A percentile compares a stretch with the other conserved stretches of the same genome.
These are phyloP conservation scores for Haplosporangium sp. DNA, from an alignment of 371 early-diverging fungal genomes.

Conservation along the genomic window DNA sequence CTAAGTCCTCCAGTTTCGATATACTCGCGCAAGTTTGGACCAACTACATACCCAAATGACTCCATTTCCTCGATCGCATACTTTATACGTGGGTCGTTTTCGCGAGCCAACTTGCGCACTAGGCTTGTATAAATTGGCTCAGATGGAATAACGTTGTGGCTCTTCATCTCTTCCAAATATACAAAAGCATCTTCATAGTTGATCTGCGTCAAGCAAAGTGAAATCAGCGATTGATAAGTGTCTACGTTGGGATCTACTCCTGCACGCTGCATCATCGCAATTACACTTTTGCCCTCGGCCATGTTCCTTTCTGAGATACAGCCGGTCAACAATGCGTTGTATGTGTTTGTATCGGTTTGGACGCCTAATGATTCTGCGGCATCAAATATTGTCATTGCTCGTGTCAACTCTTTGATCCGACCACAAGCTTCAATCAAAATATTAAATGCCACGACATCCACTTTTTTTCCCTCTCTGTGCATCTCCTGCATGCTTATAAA, in stretches of 20 bases:
- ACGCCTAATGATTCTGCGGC: constrained; percentile 64
- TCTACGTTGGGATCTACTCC: constrained; percentile 65
- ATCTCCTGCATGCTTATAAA: constrained; percentile 66
- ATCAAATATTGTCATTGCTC: constrained; percentile 67
- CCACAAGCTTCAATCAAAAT: constrained; percentile 71
- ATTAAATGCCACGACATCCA: constrained; percentile 75
- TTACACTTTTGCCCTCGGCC: constrained; percentile 66
- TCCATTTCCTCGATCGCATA: constrained; percentile 82
- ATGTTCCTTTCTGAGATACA: constrained; percentile 66
- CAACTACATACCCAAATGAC: constrained; percentile 67
- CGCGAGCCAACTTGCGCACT: constrained; percentile 70
- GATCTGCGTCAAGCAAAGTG: constrained; percentile 61
- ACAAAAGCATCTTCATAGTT: constrained; percentile 83
- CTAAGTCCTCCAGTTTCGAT: constrained; percentile 56
- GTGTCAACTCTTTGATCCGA: constrained; percentile 60
- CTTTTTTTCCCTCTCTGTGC: constrained; percentile 58
- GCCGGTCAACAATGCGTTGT: constrained; percentile 69
- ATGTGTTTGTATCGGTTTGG: constrained; percentile 69
- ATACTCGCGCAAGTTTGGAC: constrained; percentile 46
- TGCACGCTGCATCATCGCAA: constrained; percentile 68
- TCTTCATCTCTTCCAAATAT: constrained; percentile 84
- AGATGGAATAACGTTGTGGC: constrained; percentile 73
- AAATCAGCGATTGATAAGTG: constrained; percentile 72
- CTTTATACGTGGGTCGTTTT: constrained; percentile 75
- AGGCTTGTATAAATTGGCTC: constrained; percentile 65